Base-by-base conservation (phyloP, 2,329 filamentous ascomycete species). In the Didymellaceae sp. region DNA sequence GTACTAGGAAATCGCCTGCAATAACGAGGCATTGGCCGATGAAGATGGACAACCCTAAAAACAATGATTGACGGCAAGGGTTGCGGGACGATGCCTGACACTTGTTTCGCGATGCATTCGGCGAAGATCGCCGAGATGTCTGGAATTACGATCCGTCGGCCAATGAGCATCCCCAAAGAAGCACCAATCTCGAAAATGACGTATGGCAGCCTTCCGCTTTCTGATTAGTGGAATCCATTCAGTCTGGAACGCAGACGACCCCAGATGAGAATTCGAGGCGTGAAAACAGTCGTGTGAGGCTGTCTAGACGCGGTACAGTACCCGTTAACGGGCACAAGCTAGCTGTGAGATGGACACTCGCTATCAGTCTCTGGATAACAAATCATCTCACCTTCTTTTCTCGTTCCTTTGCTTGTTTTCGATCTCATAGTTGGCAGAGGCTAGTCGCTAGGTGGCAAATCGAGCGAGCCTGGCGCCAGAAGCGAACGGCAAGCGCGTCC, bases 381-480 rank as follows among this genome's bases (percentile, higher is more conserved):
- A n/a, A n/a, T n/a, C n/a, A n/a, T n/a, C n/a, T n/a, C n/a, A n/a
- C n/a, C n/a, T n/a, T n/a, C n/a, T n/a, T n/a, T n/a, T n/a, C n/a
- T n/a, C n/a, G n/a, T n/a, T 8, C 17, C 5, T 20, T 21, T 7
- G 21, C 3, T 6, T n/a, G 18, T 6, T 22, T n/a, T 4, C 6
- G 20, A 20, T 31, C 26, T 21, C 14, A 4, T 13, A 20, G 20
- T 28, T 40, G 16, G 17, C 16, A 18, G 17, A 37, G 21, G n/a
- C 30, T 41, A 35, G 16, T 28, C 25, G 22, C 5, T 35, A 35
- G 31, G 41, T 44, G 31, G 42, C 48, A 41, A 41, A 31, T 33
- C 8, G 35, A 30, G 48, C 22, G 37, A 44, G 35, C 9, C 20
- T n/a, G 24, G 41, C 20, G 14, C 20, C 2, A 22, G 47, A 9